phyloP scores from a whole-genome alignment of 129 eudicot genomes.

The Rutidosis leptorrhynchoides region DNA sequence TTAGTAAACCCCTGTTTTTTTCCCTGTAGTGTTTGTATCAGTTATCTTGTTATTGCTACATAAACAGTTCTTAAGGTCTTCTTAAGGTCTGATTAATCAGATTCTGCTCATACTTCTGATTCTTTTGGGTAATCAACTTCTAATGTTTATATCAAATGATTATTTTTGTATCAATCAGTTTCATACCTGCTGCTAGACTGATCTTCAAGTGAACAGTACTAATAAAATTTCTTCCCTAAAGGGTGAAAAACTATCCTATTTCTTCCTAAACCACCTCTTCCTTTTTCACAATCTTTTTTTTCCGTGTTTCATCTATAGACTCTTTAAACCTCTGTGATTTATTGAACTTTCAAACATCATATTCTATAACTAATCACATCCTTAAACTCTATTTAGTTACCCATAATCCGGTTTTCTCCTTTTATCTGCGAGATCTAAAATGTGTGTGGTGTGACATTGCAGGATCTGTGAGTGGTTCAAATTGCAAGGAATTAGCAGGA shows the following conservation, averaged over 20 bases:
- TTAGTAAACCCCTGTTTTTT: no score
- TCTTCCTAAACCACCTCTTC: neutral
- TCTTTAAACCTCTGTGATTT: neutral
- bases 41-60: no score
- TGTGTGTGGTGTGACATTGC: no score
- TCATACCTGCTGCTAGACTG: neutral
- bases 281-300: neutral
- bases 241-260: neutral
- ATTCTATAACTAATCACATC: neutral
- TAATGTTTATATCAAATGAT: neutral
- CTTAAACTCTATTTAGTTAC: neutral
- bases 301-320: neutral
- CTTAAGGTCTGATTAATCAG: no score
- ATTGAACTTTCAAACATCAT: neutral
- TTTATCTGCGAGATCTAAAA: no score
- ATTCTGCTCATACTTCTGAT: no score
- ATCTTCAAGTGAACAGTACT: neutral
- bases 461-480: constrained; percentile 90
- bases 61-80: no score
- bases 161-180: neutral
- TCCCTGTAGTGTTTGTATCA: no score
- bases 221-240: neutral
- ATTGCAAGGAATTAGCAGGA: constrained; percentile 79
- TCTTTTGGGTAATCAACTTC: no score
- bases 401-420: neutral